Evolutionary conservation across 768 basidiomycete species (phyloP).

Genomic region (Xerocomellus intermedius): DNA sequence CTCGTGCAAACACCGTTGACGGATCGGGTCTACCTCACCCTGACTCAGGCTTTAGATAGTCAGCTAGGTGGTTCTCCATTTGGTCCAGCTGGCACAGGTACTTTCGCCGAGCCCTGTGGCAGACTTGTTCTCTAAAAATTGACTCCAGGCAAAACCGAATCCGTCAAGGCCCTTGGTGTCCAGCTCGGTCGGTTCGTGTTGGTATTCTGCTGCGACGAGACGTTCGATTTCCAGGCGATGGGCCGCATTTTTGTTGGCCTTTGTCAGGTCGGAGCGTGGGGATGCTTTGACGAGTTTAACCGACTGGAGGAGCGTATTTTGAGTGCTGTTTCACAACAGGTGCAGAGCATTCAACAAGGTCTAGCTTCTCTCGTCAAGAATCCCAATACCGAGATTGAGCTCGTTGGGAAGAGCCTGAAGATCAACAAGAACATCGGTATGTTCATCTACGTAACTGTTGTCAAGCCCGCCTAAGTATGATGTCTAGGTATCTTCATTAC

Average conservation of each 20-base stretch:
- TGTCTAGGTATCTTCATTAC: slow-evolving; percentile 91
- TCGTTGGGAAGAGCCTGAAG: slow-evolving; percentile 91
- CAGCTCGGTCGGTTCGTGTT: slow-evolving; percentile 98
- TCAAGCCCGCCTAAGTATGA: slow-evolving; percentile 8
- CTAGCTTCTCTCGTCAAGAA: slow-evolving; percentile 80
- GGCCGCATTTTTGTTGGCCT: slow-evolving; percentile 98
- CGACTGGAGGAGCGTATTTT: slow-evolving; percentile 97
- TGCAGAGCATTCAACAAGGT: slow-evolving; percentile 97
- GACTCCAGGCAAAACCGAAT: slow-evolving; percentile 89
- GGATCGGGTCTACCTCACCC: slow-evolving; percentile 92
- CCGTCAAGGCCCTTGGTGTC: slow-evolving; percentile 97
- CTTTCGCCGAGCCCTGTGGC: slow-evolving; percentile 10
- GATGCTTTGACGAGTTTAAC: slow-evolving; percentile 98
- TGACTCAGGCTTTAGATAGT: slow-evolving; percentile 93
- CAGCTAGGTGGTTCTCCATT: slow-evolving; percentile 98
- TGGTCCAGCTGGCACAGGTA: slow-evolving; percentile 96
- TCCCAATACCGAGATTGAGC: slow-evolving; percentile 87
- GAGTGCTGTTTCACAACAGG: slow-evolving; percentile 97
- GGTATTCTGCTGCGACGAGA: slow-evolving; percentile 99
- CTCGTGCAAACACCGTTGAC: slow-evolving; percentile 98
- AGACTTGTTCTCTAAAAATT: slow-evolving; percentile 2
- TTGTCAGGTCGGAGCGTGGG: slow-evolving; percentile 99
- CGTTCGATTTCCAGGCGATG: slow-evolving; percentile 99
- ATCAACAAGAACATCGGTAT: slow-evolving; percentile 91
- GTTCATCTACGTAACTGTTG: slow-evolving; percentile 3